phyloP scores from a whole-genome alignment of 805 yeast genomes.

The Zygosaccharomyces bailii region DNA sequence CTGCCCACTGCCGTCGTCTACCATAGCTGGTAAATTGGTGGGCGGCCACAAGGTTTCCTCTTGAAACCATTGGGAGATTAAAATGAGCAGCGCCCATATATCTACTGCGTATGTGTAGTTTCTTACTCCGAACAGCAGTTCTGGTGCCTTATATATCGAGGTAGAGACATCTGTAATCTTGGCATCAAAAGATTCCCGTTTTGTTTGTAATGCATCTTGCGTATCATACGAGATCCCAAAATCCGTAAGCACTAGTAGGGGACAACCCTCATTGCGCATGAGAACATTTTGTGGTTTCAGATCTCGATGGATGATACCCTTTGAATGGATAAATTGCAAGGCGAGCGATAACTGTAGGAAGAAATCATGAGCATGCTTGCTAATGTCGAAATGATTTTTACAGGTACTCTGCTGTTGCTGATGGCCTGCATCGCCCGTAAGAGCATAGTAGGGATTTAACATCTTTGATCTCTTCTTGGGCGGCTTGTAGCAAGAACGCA shows the following conservation, averaged over 20 bases:
- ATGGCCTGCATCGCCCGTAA: conserved; percentile 2
- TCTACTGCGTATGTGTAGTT: conserved; percentile 58
- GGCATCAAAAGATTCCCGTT: conserved; percentile 27
- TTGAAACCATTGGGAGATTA: conserved; percentile 51
- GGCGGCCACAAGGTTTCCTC: conserved; percentile 20
- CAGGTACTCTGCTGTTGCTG: neutral
- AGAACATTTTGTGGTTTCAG: conserved; percentile 90
- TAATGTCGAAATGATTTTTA: conserved; percentile 22
- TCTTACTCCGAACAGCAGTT: conserved; percentile 57
- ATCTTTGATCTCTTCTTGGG: conserved; percentile 5
- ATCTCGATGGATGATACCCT: conserved; percentile 91
- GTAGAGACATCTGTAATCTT: conserved; percentile 56
- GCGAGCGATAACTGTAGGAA: conserved; percentile 72
- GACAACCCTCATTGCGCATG: conserved; percentile 40
- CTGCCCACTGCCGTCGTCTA: conserved; percentile 27
- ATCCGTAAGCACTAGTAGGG: conserved; percentile 61
- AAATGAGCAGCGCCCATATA: conserved; percentile 67
- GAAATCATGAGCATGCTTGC: conserved; percentile 40
- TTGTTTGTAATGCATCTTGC: conserved; percentile 22
- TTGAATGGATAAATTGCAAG: conserved; percentile 73
- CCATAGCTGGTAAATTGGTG: conserved; percentile 24
- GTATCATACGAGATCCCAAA: conserved; percentile 59
- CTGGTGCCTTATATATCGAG: conserved; percentile 73
- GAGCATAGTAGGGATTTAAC: conserved; percentile 24
- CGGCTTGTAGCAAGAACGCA: conserved; percentile 19